These are phyloP conservation scores for Sugiyamaella pinicola DNA, from an alignment of 1,139 yeast genomes.

Conservation along the genomic window DNA sequence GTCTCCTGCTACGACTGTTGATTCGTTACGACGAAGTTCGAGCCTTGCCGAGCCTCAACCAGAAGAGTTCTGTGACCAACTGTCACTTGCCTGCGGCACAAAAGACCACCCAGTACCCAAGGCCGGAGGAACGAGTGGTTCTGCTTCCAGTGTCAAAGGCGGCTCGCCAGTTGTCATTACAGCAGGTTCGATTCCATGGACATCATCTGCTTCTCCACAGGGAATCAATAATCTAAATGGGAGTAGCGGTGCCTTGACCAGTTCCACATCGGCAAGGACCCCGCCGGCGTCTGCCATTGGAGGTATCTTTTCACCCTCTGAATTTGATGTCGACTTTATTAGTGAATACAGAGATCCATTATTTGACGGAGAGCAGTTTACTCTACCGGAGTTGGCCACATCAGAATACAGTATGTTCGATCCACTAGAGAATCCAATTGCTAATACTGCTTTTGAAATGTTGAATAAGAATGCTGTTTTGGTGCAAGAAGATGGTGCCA, in stretches of 20 bases:
- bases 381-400: conserved; percentile 42
- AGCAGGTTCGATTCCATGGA: conserved; percentile 29
- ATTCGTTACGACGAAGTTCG: conserved; percentile 25
- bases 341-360: conserved; percentile 43
- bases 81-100: conserved; percentile 86
- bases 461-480: conserved; percentile 21
- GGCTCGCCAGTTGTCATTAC: conserved; percentile 28
- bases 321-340: conserved; percentile 40
- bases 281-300: conserved; percentile 14
- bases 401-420: conserved; percentile 74
- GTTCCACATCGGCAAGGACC: conserved; percentile 12
- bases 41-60: conserved; percentile 18
- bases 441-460: conserved; percentile 27
- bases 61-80: conserved; percentile 68
- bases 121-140: conserved; percentile 10
- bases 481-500: conserved; percentile 18
- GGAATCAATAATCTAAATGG: not conserved
- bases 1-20: conserved; percentile 33
- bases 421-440: conserved; percentile 49
- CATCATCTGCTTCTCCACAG: conserved; percentile 24
- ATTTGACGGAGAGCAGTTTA: conserved; percentile 40
- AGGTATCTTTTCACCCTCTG: conserved; percentile 30
- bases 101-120: conserved; percentile 61
- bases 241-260: conserved; percentile 3
- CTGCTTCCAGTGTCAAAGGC: conserved; percentile 17